Evolutionary conservation across 768 basidiomycete genomes (phyloP), one percentile per base, ranked within the genome.

Genomic region (Mycena floridula): DNA sequence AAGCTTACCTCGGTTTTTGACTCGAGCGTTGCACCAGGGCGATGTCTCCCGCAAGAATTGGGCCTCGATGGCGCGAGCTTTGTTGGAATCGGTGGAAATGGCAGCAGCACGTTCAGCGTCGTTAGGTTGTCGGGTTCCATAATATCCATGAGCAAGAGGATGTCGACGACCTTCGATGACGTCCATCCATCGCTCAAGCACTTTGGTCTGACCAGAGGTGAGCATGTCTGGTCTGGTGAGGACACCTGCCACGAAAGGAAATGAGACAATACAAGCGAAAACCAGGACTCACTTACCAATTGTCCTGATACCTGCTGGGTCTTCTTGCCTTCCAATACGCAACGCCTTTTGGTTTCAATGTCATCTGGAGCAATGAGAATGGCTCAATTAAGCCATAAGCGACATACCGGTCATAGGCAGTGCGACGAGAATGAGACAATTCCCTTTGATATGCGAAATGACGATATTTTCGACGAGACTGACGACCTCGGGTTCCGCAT

Each of bases 321-420:
- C 79, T 27, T 55, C 68, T 25, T 69, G 55, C 2, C 57, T 58
- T 1, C 77, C 79, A 3, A 80, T 64, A 1, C 62, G 59, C 11
- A 70, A 61, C 0, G 79, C 78, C 42, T 70, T 72, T 52, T 79
- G 78, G 50, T 78, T 81, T 80, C 72, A 41, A 77, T 72, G 45
- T 82, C 80, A 40, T 77, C 79, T 80, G 40, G 8, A 32, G 1
- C 13, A 16, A n/a, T 11, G 7, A 27, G 43, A 25, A 28, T 9
- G 9, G 9, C 11, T 32, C 15, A 37, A 7, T 21, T 24, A 15
- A 36, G 13, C 35, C n/a, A 23, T 32, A 25, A 23, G n/a, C 21
- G 12, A 54, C 59, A 21, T 38, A 75, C 75, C 76, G 47, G 69
- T 71, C 75, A 77, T 76, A 0, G 76, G 73, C 6, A 77, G 54